Evolutionary conservation across 768 basidiomycete genomes (phyloP).

Genomic region (Lactifluus volemus): DNA sequence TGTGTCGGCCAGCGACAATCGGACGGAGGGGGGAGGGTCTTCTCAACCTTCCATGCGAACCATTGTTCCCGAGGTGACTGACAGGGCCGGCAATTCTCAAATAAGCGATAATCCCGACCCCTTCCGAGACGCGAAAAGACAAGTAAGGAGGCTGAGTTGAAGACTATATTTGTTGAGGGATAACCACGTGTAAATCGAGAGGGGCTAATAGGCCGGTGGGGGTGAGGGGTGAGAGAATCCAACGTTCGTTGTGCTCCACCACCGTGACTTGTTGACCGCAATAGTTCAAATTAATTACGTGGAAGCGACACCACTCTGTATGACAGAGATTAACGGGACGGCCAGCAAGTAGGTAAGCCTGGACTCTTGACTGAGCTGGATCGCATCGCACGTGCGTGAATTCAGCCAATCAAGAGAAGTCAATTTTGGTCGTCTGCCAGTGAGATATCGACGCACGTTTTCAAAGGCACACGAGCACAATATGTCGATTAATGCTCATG

Average conservation of each 20-base stretch:
- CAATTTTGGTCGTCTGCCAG: conserved; percentile 19
- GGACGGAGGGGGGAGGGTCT: neutral
- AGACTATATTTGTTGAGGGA: too few relatives aligned
- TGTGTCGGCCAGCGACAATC: neutral
- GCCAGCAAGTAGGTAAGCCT: neutral
- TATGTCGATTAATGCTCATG: neutral
- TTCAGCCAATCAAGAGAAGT: neutral
- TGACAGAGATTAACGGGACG: too few relatives aligned
- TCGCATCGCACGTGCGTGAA: conserved; percentile 5
- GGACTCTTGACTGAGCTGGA: neutral
- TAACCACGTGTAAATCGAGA: neutral
- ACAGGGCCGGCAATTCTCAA: neutral
- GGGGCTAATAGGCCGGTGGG: neutral
- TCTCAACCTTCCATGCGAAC: neutral
- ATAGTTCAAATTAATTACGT: too few relatives aligned
- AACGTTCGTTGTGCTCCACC: neutral
- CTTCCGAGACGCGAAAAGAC: too few relatives aligned
- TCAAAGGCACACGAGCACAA: conserved; percentile 19
- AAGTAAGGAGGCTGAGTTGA: too few relatives aligned
- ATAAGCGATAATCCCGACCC: neutral
- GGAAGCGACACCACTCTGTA: too few relatives aligned
- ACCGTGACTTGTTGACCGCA: neutral
- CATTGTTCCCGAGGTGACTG: neutral
- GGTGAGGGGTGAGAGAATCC: neutral
- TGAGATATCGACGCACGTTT: conserved; percentile 2